Evolutionary conservation across 352 stramenopile genomes (phyloP).

Genomic region (Phytopythium helicoides): DNA sequence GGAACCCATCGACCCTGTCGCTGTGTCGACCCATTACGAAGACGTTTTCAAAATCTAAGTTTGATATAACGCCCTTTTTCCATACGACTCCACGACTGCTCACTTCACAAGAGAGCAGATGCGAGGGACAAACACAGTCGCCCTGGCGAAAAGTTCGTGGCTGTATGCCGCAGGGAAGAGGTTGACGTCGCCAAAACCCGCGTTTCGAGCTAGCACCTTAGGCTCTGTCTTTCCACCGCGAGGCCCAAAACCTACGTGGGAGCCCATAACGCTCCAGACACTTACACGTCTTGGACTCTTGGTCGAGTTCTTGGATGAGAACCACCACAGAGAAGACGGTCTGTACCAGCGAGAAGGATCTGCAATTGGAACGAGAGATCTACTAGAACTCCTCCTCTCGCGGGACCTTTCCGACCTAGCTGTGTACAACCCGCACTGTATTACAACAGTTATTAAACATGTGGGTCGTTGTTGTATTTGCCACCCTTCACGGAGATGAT

Average conservation of each 20-base stretch:
- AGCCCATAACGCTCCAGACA: conserved; percentile 28
- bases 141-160: too few relatives aligned
- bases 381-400: conserved; percentile 17
- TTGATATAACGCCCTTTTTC: too few relatives aligned
- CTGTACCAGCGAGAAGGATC: conserved; percentile 42
- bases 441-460: conserved; percentile 41
- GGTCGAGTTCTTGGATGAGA: conserved; percentile 44
- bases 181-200: not conserved
- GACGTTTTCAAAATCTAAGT: too few relatives aligned
- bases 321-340: conserved; percentile 41
- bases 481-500: not conserved
- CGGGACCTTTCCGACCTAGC: conserved; percentile 31
- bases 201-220: not conserved
- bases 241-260: not conserved
- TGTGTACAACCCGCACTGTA: conserved; percentile 38
- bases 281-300: conserved; percentile 31
- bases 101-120: too few relatives aligned
- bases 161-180: not conserved
- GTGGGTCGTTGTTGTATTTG: conserved; percentile 8
- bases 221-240: not conserved
- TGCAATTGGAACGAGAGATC: conserved; percentile 16
- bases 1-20: too few relatives aligned
- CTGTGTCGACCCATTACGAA: too few relatives aligned
- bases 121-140: too few relatives aligned
- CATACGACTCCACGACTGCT: too few relatives aligned